These are phyloP conservation scores for Nakazawaea siamensis DNA, from an alignment of 805 yeast species.

Conservation along the genomic window DNA sequence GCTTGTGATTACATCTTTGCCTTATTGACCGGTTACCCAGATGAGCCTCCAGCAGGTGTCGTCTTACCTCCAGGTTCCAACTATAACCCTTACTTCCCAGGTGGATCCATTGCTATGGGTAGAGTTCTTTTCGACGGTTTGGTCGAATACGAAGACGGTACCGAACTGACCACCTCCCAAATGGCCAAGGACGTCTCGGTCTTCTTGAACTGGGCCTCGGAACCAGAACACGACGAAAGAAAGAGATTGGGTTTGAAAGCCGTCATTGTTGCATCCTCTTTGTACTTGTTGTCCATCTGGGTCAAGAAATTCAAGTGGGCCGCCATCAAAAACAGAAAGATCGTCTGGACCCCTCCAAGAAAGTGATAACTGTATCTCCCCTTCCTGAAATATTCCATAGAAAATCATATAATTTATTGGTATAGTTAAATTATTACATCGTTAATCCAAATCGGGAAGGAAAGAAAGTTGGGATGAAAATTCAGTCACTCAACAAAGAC, in stretches of 20 bases:
- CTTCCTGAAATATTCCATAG: too few relatives aligned
- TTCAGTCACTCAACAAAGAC: too few relatives aligned
- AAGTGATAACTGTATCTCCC: constrained; percentile 34
- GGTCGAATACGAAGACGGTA: constrained; percentile 98
- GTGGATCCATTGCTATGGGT: constrained; percentile 99
- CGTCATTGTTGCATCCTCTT: constrained; percentile 63
- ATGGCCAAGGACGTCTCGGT: constrained; percentile 98
- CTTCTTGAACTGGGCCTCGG: constrained; percentile 96
- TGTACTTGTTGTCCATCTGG: constrained; percentile 79
- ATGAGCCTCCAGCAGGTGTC: constrained; percentile 98
- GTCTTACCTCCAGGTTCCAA: constrained; percentile 86
- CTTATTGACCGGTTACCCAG: constrained; percentile 96
- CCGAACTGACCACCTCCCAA: constrained; percentile 96
- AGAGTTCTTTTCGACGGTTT: constrained; percentile 95
- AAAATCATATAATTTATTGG: too few relatives aligned
- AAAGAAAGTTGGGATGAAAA: background rate
- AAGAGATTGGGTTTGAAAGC: constrained; percentile 96
- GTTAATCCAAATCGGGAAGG: background rate
- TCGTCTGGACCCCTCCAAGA: constrained; percentile 88
- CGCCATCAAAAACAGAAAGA: constrained; percentile 90
- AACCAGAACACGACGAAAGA: constrained; percentile 98
- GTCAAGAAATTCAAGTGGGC: constrained; percentile 98
- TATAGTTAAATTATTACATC: too few relatives aligned
- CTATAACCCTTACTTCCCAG: constrained; percentile 99
- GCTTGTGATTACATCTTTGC: constrained; percentile 93